phyloP scores from a whole-genome alignment of 2,329 filamentous ascomycete species.

The Colletotrichum sp. region DNA sequence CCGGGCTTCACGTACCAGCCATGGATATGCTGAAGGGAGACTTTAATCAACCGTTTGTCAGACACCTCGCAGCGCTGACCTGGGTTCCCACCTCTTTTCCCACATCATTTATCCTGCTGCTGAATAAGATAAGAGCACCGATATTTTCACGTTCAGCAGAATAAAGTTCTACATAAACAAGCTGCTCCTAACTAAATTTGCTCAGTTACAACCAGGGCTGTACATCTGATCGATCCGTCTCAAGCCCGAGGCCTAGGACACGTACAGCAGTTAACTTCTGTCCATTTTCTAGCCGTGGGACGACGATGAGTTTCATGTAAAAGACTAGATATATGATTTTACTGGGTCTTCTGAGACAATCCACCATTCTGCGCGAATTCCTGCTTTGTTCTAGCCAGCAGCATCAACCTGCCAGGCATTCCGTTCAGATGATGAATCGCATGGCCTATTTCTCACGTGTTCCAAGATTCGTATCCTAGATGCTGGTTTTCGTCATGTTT shows the following conservation, averaged over 20 bases:
- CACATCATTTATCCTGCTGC: too few species aligned
- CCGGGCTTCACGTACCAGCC: too few species aligned
- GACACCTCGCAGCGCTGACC: too few species aligned
- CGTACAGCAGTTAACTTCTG: neutral
- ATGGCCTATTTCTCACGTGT: neutral
- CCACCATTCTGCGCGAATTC: too few species aligned
- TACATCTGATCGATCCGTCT: neutral
- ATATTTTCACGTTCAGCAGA: too few species aligned
- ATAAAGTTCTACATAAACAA: too few species aligned
- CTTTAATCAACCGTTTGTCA: too few species aligned
- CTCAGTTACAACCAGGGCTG: neutral
- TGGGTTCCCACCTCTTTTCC: too few species aligned
- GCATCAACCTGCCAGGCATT: neutral
- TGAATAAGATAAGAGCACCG: too few species aligned
- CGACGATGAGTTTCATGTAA: accelerated
- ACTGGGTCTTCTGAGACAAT: neutral
- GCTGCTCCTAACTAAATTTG: neutral
- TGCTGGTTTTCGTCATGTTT: neutral
- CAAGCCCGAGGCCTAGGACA: neutral
- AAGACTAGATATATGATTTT: neutral
- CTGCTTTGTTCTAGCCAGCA: neutral
- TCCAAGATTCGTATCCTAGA: accelerated
- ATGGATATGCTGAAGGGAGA: too few species aligned
- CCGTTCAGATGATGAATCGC: neutral
- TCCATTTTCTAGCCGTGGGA: neutral